Base-by-base conservation (phyloP, 768 basidiomycete species). In the Leccinum longicurvipes region DNA sequence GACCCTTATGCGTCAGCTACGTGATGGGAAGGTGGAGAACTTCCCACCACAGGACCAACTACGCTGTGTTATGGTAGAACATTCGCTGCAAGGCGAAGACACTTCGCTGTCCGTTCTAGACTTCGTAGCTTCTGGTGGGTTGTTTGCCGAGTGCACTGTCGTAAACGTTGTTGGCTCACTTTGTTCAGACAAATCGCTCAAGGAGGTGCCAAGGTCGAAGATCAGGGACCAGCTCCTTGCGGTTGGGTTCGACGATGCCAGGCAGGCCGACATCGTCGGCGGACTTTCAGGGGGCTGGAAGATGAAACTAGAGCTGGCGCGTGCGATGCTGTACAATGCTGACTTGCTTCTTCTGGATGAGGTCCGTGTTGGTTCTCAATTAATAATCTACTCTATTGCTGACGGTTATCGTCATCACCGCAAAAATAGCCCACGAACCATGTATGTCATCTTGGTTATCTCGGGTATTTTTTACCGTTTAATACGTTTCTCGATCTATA, bases 211-310 rank as follows among this genome's bases (percentile, higher is more conserved):
- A n/a, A 80, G 83, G 45, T 76, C 81, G 36, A 86, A 87, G 74
- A 90, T 98, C 64, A 79, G 84, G 54, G 82, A 81, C 23, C 91
- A 93, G 69, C 82, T 98, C 6, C 60, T 79, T 11, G 92, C 90
- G 65, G 94, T 98, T 51, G 96, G 96, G 50, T 98, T 98, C 69
- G 89, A 93, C 66, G 91, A 90, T 62, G 80, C 77, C 47, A 82
- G 91, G 56, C 95, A 98, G 74, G 74, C 81, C 39, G 91, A 96
- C 63, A 76, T 82, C 50, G 94, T 98, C 57, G 93, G 89, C 47
- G 87, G 91, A 41, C 77, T 98, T 58, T 97, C 94, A 14, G 96
- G 96, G 65, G 95, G 96, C 42, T 98, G 95, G 95, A 98, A 98
- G 78, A 98, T 98, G 95, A 97, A 97, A 73, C 82, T 98, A 51